These are phyloP conservation scores for Geotrichum europaeum DNA, from an alignment of 1,139 yeast species.

Conservation along the genomic window DNA sequence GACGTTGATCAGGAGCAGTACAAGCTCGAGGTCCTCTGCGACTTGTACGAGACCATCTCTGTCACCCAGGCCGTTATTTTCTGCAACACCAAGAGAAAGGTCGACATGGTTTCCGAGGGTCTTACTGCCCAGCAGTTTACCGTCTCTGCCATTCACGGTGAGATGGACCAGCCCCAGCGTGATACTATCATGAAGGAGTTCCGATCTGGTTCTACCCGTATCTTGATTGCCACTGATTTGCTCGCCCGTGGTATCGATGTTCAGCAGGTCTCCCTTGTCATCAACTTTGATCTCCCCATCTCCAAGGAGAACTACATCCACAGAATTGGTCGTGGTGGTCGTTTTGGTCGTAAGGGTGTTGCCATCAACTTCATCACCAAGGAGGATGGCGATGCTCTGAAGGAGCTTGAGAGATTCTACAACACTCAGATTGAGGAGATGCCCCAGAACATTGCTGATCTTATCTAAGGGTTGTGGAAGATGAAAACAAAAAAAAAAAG, in stretches of 20 bases:
- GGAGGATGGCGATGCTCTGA: conserved; percentile 55
- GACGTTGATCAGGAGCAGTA: conserved; percentile 88
- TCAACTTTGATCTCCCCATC: conserved; percentile 95
- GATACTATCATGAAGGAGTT: conserved; percentile 98
- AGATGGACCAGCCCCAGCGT: conserved; percentile 94
- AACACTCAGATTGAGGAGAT: conserved; percentile 73
- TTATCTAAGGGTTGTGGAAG: conserved; percentile 24
- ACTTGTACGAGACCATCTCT: conserved; percentile 93
- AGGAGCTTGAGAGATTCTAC: conserved; percentile 72
- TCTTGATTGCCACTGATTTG: conserved; percentile 92
- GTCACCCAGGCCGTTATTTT: conserved; percentile 98
- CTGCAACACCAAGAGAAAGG: conserved; percentile 99
- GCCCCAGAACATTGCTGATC: conserved; percentile 69
- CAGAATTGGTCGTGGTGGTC: conserved; percentile 95
- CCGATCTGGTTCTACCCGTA: conserved; percentile 97
- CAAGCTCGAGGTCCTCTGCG: conserved; percentile 95
- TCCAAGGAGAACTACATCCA: conserved; percentile 98
- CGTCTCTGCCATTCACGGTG: conserved; percentile 96
- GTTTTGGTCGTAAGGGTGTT: conserved; percentile 94
- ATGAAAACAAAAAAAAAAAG: conserved; percentile 4
- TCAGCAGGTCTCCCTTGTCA: conserved; percentile 96
- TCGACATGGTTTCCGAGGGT: conserved; percentile 85
- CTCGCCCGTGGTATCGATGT: conserved; percentile 99
- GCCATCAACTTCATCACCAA: conserved; percentile 83
- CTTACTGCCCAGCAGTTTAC: conserved; percentile 86